phyloP scores from a whole-genome alignment of 2,329 filamentous ascomycete genomes.

The Didymella segeticola region DNA sequence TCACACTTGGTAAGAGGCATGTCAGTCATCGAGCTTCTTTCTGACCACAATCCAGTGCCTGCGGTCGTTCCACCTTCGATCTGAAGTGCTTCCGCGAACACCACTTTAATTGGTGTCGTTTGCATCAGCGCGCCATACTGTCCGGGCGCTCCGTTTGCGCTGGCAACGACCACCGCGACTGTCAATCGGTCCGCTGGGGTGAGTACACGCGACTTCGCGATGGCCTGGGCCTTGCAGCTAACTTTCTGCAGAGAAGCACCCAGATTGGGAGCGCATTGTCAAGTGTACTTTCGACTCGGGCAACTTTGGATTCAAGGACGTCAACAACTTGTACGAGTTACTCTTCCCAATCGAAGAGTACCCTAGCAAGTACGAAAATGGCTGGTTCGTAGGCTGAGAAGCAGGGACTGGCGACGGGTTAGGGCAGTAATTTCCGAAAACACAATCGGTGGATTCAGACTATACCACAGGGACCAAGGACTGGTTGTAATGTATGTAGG shows the following conservation, averaged over 20 bases:
- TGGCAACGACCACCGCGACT: not conserved
- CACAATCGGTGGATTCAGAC: too few relatives aligned
- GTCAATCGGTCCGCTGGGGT: slow-evolving; percentile 6
- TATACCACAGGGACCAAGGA: too few relatives aligned
- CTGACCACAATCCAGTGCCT: not conserved
- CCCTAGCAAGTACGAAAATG: not conserved
- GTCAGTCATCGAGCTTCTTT: not conserved
- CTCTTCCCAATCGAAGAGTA: not conserved
- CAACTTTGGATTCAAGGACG: not conserved
- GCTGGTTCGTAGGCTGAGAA: not conserved
- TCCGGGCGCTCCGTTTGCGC: not conserved
- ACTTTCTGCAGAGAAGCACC: not conserved
- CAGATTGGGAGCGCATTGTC: slow-evolving; percentile 7
- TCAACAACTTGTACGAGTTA: not conserved
- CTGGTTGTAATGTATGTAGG: too few relatives aligned
- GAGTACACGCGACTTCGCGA: not conserved
- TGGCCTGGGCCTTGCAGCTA: not conserved
- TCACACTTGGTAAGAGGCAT: not conserved
- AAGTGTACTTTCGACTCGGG: not conserved
- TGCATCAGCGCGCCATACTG: slow-evolving; percentile 2
- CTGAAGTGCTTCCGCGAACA: slow-evolving; percentile 7
- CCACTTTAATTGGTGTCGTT: slow-evolving; percentile 10
- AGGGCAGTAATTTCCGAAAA: too few relatives aligned
- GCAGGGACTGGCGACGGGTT: not conserved
- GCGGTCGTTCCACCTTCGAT: not conserved